Conservation (phyloP, 371 early-diverging fungal genomes). For the Mucor ambiguus region DNA sequence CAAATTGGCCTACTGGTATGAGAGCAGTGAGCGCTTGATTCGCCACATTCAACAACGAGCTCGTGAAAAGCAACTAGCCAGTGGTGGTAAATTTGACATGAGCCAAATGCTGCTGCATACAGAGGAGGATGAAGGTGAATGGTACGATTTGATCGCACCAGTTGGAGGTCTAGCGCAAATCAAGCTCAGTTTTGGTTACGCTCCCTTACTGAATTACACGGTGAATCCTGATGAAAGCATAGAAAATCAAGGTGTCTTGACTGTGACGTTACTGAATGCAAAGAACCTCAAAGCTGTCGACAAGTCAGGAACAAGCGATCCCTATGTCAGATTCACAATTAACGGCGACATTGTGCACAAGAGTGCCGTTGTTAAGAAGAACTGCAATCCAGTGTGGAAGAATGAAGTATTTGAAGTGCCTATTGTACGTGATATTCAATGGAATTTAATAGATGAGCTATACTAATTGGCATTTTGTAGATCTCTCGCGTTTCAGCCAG, state of each 20-base stretch:
- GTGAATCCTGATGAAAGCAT: slow-evolving; percentile 62
- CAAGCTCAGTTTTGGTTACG: slow-evolving; percentile 56
- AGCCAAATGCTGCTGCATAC: not conserved
- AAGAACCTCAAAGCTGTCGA: slow-evolving; percentile 54
- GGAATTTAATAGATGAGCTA: not conserved
- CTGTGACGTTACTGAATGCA: slow-evolving; percentile 50
- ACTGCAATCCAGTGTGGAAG: slow-evolving; percentile 81
- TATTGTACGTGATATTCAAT: slow-evolving; percentile 41
- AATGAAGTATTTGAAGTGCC: slow-evolving; percentile 75
- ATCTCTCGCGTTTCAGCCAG: slow-evolving; percentile 57
- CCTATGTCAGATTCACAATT: slow-evolving; percentile 74
- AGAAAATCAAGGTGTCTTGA: slow-evolving; percentile 59
- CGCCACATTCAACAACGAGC: slow-evolving; percentile 30
- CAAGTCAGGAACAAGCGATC: slow-evolving; percentile 73
- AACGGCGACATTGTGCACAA: slow-evolving; percentile 82
- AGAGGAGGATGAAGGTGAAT: slow-evolving; percentile 36
- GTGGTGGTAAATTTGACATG: not conserved
- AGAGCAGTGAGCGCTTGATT: slow-evolving; percentile 34
- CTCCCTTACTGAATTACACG: slow-evolving; percentile 47
- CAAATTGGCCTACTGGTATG: slow-evolving; percentile 43
- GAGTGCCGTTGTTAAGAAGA: slow-evolving; percentile 78
- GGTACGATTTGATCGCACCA: slow-evolving; percentile 40
- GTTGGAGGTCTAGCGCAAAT: slow-evolving; percentile 40
- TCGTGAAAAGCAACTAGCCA: slow-evolving; percentile 1
- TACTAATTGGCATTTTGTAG: slow-evolving; percentile 17